A percentile compares a stretch with the other conserved stretches of the same genome.
phyloP scores from a whole-genome alignment of 176 grass and related monocot species.

The Bromus sterilis region DNA sequence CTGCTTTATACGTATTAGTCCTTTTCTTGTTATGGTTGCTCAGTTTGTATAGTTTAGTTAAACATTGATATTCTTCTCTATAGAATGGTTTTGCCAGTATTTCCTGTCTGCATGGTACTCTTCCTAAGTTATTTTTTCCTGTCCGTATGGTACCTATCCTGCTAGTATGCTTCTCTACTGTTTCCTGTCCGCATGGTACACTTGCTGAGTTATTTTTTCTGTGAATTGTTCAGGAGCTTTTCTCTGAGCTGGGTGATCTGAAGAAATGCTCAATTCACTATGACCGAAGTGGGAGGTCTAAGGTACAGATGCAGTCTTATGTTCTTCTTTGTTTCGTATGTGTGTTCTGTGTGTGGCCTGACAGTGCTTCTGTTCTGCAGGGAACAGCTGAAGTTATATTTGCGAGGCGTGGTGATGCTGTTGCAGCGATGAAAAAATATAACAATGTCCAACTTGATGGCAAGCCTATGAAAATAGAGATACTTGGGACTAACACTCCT shows the following conservation, averaged over 20 bases:
- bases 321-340: not conserved
- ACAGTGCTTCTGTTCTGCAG: constrained; percentile 27
- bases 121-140: not conserved
- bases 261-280: constrained; percentile 69
- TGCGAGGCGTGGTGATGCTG: constrained; percentile 72
- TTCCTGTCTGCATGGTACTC: not conserved
- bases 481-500: constrained; percentile 78
- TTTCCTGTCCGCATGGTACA: not conserved
- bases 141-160: not conserved
- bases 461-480: constrained; percentile 95
- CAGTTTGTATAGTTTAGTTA: not conserved
- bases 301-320: constrained; percentile 38
- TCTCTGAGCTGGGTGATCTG: constrained; percentile 88
- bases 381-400: constrained; percentile 94
- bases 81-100: no score
- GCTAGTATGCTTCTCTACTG: not conserved
- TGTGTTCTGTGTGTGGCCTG: not conserved
- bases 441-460: constrained; percentile 97
- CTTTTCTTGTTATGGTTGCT: not conserved
- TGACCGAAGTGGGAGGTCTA: constrained; percentile 91
- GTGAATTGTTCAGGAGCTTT: constrained; percentile 57
- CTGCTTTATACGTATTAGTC: no score
- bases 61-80: not conserved
- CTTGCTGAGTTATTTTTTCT: not conserved
- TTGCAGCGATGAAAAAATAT: constrained; percentile 80